phyloP scores from a whole-genome alignment of 495 filamentous ascomycete species.

The Daldinia decipiens region DNA sequence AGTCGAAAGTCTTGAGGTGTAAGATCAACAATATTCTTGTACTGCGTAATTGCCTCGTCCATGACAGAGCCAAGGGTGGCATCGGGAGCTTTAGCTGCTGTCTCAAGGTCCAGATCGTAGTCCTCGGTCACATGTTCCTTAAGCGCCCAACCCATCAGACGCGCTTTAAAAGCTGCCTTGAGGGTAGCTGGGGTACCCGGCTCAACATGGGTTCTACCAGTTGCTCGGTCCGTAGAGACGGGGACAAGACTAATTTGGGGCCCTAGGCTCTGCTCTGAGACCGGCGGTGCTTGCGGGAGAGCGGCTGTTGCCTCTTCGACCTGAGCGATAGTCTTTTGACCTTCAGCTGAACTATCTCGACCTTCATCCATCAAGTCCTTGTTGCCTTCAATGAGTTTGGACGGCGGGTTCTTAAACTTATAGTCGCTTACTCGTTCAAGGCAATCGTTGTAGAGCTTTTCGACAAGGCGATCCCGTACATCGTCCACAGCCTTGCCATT shows the following conservation, averaged over 20 bases:
- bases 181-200: conserved; percentile 66
- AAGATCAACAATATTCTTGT: conserved; percentile 82
- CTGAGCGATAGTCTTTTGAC: conserved; percentile 74
- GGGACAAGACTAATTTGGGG: conserved; percentile 65
- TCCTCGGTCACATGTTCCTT: conserved; percentile 70
- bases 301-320: conserved; percentile 69
- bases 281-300: conserved; percentile 57
- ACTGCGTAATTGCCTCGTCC: conserved; percentile 88
- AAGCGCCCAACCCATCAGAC: conserved; percentile 82
- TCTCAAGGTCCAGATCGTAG: conserved; percentile 78
- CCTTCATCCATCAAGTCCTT: conserved; percentile 84
- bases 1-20: conserved; percentile 87
- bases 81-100: conserved; percentile 63
- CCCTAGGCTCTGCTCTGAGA: conserved; percentile 60
- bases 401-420: conserved; percentile 75
- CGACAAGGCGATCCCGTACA: conserved; percentile 80
- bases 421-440: conserved; percentile 90
- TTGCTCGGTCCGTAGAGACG: conserved; percentile 66
- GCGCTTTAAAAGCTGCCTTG: conserved; percentile 74
- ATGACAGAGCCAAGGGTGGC: conserved; percentile 89
- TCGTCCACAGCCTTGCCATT: conserved; percentile 84
- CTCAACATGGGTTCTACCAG: conserved; percentile 68
- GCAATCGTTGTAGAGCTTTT: conserved; percentile 92
- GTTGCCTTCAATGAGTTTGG: conserved; percentile 83
- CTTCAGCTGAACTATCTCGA: conserved; percentile 76